phyloP scores from a whole-genome alignment of 805 yeast genomes.

The Monosporozyma aerobia region DNA sequence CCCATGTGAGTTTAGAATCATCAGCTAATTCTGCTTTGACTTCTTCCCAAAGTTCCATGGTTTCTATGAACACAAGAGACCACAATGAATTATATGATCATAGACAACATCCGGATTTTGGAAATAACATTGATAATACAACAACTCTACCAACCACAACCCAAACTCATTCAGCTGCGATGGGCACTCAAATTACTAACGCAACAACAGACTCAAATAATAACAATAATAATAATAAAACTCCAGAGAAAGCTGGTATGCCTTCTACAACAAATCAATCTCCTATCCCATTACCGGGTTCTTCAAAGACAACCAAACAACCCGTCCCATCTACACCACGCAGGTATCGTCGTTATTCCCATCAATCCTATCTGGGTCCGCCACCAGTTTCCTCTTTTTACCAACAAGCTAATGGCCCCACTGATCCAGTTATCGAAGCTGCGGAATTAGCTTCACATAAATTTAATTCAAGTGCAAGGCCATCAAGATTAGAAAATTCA shows the following conservation, averaged over 20 bases:
- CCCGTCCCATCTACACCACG: background rate
- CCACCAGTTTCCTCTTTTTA: background rate
- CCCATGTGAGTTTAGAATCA: constrained; percentile 1
- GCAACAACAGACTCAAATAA: background rate
- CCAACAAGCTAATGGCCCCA: background rate
- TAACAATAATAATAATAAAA: constrained; percentile 2
- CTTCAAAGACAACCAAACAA: background rate
- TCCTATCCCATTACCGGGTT: background rate
- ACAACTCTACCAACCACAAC: background rate
- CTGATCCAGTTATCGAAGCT: constrained; percentile 22
- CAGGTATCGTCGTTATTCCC: constrained; percentile 2
- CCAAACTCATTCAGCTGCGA: background rate
- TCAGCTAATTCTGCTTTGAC: constrained; percentile 17
- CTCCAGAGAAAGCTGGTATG: background rate
- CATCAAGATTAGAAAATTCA: constrained; percentile 9
- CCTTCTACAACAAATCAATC: background rate
- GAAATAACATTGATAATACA: constrained; percentile 19
- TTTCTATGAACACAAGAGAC: constrained; percentile 33
- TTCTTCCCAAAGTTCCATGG: constrained; percentile 23
- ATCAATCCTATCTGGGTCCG: background rate
- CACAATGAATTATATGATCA: constrained; percentile 38
- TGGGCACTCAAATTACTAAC: background rate
- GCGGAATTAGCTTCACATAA: constrained; percentile 2
- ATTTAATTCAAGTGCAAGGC: constrained; percentile 10
- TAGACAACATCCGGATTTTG: constrained; percentile 38